These are phyloP conservation scores for Penicillium sp. DNA, from an alignment of 2,329 filamentous ascomycete species.

Conservation along the genomic window DNA sequence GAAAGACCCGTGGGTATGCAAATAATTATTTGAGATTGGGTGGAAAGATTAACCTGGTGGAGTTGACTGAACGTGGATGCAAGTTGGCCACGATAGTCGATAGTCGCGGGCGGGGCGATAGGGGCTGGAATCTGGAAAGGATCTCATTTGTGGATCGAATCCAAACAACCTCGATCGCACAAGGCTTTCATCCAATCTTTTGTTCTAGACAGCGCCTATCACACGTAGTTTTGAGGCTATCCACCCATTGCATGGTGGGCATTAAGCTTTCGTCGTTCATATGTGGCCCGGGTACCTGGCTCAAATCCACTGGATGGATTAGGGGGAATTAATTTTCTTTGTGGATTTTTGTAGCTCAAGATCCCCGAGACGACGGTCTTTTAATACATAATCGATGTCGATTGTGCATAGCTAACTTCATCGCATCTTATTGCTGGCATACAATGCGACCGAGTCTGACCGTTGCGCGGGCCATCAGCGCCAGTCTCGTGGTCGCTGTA, in stretches of 20 bases:
- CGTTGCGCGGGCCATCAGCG: constrained; percentile 10
- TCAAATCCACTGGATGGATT: neutral
- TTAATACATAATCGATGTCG: neutral
- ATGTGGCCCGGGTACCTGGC: constrained; percentile 5
- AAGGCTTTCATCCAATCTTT: constrained; percentile 11
- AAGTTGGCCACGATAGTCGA: neutral
- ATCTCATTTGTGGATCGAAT: constrained; percentile 15
- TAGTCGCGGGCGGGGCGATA: constrained; percentile 6
- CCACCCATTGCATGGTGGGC: neutral
- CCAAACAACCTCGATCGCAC: neutral
- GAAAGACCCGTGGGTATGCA: neutral
- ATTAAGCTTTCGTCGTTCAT: constrained; percentile 16
- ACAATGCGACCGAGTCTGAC: constrained; percentile 10
- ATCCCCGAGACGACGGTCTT: neutral
- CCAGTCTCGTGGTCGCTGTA: constrained; percentile 25
- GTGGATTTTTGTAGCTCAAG: neutral
- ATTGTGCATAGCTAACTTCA: neutral
- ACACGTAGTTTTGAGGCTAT: constrained; percentile 5
- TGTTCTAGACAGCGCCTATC: neutral
- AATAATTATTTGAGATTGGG: neutral
- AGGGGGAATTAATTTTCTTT: neutral
- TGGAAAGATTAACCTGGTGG: neutral
- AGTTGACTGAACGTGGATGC: constrained; percentile 7
- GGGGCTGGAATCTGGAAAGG: neutral
- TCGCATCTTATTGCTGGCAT: neutral